Evolutionary conservation across 352 stramenopile genomes (phyloP).

Genomic region (Halophytophthora polymorphica): DNA sequence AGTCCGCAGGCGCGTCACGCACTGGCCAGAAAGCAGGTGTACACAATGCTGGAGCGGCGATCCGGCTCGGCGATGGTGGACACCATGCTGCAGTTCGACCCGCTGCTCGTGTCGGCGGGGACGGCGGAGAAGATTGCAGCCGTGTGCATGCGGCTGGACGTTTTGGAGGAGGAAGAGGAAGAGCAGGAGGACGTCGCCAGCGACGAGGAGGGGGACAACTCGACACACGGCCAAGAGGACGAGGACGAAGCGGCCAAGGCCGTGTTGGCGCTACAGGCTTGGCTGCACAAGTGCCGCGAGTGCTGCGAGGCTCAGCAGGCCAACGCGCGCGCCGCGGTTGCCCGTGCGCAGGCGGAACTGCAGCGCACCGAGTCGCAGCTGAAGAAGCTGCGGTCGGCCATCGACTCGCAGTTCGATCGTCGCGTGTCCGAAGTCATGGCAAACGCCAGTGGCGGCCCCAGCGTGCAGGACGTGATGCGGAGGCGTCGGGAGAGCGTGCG

Average conservation of each 20-base stretch:
- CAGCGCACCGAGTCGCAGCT: constrained; percentile 56
- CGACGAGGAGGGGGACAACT: constrained; percentile 3
- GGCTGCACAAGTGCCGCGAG: constrained; percentile 58
- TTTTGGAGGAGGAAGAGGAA: constrained; percentile 20
- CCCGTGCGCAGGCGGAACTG: constrained; percentile 41
- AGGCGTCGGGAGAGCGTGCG: constrained; percentile 20
- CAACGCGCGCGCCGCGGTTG: constrained; percentile 32
- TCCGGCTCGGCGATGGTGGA: constrained; percentile 44
- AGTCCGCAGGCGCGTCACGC: neutral
- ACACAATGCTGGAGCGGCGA: constrained; percentile 39
- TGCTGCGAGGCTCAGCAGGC: constrained; percentile 38
- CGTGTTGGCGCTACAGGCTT: constrained; percentile 56
- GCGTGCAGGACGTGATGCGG: constrained; percentile 18
- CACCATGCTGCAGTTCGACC: constrained; percentile 61
- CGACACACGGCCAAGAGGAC: constrained; percentile 10
- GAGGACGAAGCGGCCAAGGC: constrained; percentile 21
- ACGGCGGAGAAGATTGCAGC: constrained; percentile 32
- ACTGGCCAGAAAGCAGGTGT: constrained; percentile 39
- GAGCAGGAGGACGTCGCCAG: constrained; percentile 26
- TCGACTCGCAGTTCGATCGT: constrained; percentile 56
- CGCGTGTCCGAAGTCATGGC: constrained; percentile 45
- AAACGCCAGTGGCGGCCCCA: constrained; percentile 20
- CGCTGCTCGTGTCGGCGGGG: constrained; percentile 34
- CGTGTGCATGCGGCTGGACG: constrained; percentile 29
- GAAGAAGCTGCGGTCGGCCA: constrained; percentile 50